A percentile compares a stretch with the other conserved stretches of the same genome.
Evolutionary conservation across 176 grass and related monocot genomes (phyloP).

Genomic region (Pharus latifolius): DNA sequence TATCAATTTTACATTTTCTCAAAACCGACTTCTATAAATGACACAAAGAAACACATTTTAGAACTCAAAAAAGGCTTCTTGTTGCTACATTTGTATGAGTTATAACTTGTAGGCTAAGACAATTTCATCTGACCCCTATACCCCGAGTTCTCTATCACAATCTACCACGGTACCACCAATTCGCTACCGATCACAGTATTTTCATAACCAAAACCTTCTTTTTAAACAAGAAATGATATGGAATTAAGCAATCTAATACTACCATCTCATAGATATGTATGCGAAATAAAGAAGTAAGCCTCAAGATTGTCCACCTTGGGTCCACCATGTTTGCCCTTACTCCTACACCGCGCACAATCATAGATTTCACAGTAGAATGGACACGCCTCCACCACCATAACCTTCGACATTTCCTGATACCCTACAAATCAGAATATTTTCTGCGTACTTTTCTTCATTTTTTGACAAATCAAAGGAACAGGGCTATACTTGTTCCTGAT

Average conservation of each 20-base stretch:
- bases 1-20: not conserved
- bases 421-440: constrained; percentile 13
- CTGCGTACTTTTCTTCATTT: not conserved
- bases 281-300: not conserved
- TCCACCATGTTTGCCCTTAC: too few relatives aligned
- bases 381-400: constrained; percentile 5
- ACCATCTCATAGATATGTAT: not conserved
- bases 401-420: constrained; percentile 8
- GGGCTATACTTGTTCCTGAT: not conserved
- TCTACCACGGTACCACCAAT: not conserved
- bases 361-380: constrained; percentile 23
- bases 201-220: not conserved
- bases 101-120: not conserved
- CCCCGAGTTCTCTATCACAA: not conserved
- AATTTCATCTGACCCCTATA: not conserved
- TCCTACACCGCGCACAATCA: constrained; percentile 6
- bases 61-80: not conserved
- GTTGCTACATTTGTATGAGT: not conserved
- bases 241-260: not conserved
- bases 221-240: not conserved
- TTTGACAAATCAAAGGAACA: not conserved
- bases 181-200: not conserved
- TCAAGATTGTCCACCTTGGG: not conserved
- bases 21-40: not conserved
- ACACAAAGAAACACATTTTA: not conserved